Evolutionary conservation across 1,284 basidiomycete genomes (phyloP).

Genomic region (Baeospora myosura): DNA sequence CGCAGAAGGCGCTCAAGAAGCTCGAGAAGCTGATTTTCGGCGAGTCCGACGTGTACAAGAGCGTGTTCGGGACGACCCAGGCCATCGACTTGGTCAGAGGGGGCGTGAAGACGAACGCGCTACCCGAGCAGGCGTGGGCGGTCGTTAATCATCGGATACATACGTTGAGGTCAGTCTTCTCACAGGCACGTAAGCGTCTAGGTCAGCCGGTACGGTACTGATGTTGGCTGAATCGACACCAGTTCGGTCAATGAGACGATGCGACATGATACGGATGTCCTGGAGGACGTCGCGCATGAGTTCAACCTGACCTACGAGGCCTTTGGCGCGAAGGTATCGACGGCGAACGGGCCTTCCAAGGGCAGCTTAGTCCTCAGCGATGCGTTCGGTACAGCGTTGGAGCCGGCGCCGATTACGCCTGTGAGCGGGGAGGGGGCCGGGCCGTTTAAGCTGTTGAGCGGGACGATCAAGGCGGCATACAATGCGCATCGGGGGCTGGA

Average conservation of each 20-base stretch:
- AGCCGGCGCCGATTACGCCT: constrained; percentile 50
- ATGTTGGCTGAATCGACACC: too few relatives aligned
- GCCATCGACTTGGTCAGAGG: constrained; percentile 49
- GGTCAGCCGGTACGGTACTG: too few relatives aligned
- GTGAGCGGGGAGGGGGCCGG: constrained; percentile 23
- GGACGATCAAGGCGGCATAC: constrained; percentile 38
- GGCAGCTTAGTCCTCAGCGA: constrained; percentile 34
- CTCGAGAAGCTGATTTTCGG: constrained; percentile 25
- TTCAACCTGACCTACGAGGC: constrained; percentile 40
- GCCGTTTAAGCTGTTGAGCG: constrained; percentile 40
- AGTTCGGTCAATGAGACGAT: constrained; percentile 37
- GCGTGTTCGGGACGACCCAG: constrained; percentile 43
- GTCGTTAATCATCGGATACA: constrained; percentile 58
- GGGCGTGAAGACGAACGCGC: constrained; percentile 55
- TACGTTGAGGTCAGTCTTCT: constrained; percentile 31
- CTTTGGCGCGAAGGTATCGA: constrained; percentile 29
- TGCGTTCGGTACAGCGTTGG: constrained; percentile 40
- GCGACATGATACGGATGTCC: constrained; percentile 30
- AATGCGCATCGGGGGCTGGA: constrained; percentile 15
- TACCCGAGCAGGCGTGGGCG: constrained; percentile 49
- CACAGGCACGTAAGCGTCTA: not conserved
- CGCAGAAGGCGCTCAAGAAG: constrained; percentile 20
- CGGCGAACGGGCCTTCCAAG: constrained; percentile 20
- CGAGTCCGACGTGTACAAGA: constrained; percentile 15
- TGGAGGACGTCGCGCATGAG: constrained; percentile 33